Evolutionary conservation across 2,329 filamentous ascomycete genomes (phyloP), one percentile per base, ranked within the genome.

Genomic region (Pleomassaria siparia): DNA sequence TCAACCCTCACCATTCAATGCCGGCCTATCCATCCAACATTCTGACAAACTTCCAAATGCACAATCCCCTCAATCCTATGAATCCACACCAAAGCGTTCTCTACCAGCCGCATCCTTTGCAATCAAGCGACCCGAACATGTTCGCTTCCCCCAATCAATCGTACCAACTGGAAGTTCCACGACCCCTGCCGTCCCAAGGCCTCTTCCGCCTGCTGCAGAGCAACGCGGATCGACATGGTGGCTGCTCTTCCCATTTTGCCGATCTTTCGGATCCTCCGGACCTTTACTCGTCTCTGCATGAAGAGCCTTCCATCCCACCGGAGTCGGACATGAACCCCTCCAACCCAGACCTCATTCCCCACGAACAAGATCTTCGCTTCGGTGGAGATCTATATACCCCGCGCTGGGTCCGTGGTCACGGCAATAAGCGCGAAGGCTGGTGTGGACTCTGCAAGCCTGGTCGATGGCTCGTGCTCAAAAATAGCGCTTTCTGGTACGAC

Each of bases 401-500:
- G 1, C 80, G 79, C 58, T 95, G 88, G 88, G 87, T 94, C 16
- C 85, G 89, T 28, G 89, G 89, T 18, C 87, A 92, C 53, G 89
- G 89, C 21, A 91, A 91, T 72, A 91, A 91, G 76, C 85, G 89
- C 33, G 89, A 92, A 69, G 89, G 89, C 3, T 95, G 89, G 89
- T 95, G 89, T 62, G 88, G 89, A 18, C 88, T 92, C 58, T 95
- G 89, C 76, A 91, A 91, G 68, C 87, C 88, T 2, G 88, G 88
- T 2, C 80, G 88, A 41, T 95, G 90, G 90, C 80, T 92, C 44
- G 88, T 91, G 13, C 76, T 95, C 49, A 95, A 94, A 76, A 94
- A 95, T 73, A 91, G 87, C 46, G 89, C 89, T 6, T 95, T 89
- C 69, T 95, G 90, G 89, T 95, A 95, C 70, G 89, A 95, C 75